These are phyloP conservation scores for Neckera pumila DNA, from an alignment of 225 moss, liverwort and hornwort species.

Conservation along the genomic window DNA sequence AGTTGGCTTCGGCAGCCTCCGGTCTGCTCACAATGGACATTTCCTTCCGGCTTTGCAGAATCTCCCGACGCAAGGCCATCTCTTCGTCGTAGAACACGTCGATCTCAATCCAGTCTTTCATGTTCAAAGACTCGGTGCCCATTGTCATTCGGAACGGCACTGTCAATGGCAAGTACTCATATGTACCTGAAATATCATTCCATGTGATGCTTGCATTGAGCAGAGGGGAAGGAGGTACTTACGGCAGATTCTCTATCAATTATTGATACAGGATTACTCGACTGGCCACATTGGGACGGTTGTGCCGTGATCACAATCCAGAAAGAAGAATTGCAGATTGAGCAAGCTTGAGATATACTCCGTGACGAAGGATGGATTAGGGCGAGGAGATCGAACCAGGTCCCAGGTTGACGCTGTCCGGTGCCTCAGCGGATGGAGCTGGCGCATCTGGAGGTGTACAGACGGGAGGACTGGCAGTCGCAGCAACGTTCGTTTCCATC, in stretches of 20 bases:
- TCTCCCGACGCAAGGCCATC: conserved; percentile 62
- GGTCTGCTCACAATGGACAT: conserved; percentile 40
- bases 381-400: conserved; percentile 27
- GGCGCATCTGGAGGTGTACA: conserved; percentile 25
- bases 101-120: conserved; percentile 70
- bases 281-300: neutral
- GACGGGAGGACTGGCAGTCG: conserved; percentile 17
- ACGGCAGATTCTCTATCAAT: neutral
- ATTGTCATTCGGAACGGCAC: conserved; percentile 66
- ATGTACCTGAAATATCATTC: conserved; percentile 31
- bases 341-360: neutral
- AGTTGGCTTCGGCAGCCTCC: conserved; percentile 52
- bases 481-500: conserved; percentile 30
- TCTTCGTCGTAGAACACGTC: conserved; percentile 74
- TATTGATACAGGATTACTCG: neutral
- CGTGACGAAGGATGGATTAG: neutral
- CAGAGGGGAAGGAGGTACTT: neutral
- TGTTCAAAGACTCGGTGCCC: conserved; percentile 48
- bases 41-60: conserved; percentile 38
- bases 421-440: conserved; percentile 49
- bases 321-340: neutral
- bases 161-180: conserved; percentile 63
- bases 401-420: conserved; percentile 52
- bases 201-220: neutral
- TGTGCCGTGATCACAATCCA: neutral